Evolutionary conservation across 768 basidiomycete species (phyloP).

Genomic region (Leccinum barrowsii): DNA sequence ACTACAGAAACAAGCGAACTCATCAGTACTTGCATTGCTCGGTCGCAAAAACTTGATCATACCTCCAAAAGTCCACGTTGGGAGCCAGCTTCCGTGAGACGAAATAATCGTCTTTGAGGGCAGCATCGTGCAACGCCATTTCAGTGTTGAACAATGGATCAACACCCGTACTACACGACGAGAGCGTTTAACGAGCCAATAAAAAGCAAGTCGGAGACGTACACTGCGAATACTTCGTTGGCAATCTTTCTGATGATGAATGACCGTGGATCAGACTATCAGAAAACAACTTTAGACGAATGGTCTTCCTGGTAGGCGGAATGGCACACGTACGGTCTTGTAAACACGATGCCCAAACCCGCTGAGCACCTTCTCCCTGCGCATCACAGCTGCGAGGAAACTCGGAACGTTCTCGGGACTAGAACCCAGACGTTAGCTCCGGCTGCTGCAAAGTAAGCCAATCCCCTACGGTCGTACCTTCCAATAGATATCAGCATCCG

Average conservation of each 20-base stretch:
- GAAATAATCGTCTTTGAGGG: slow-evolving; percentile 90
- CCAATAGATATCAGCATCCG: slow-evolving; percentile 91
- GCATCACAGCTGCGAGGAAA: slow-evolving; percentile 85
- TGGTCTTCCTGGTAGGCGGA: neutral
- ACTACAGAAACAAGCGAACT: slow-evolving; percentile 34
- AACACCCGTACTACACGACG: slow-evolving; percentile 62
- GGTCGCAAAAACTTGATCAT: neutral
- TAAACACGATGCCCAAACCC: slow-evolving; percentile 89
- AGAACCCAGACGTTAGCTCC: neutral
- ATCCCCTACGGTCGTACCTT: slow-evolving; percentile 43
- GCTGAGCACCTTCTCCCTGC: slow-evolving; percentile 81
- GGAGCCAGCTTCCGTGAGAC: slow-evolving; percentile 76
- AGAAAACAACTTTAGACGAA: neutral
- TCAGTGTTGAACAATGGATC: slow-evolving; percentile 87
- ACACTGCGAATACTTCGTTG: slow-evolving; percentile 90
- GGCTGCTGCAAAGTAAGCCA: neutral
- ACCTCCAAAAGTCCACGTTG: slow-evolving; percentile 88
- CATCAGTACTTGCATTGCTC: neutral
- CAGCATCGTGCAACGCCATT: slow-evolving; percentile 83
- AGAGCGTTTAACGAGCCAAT: neutral
- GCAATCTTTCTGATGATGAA: slow-evolving; percentile 89
- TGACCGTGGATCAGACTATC: slow-evolving; percentile 83
- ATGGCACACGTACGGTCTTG: slow-evolving; percentile 51
- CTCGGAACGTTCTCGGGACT: slow-evolving; percentile 82
- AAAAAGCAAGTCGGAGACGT: slow-evolving; percentile 23